Percentiles rank a stretch among this genome's conserved stretches.
phyloP scores from a whole-genome alignment of 495 filamentous ascomycete species.

The Aspergillus steynii region DNA sequence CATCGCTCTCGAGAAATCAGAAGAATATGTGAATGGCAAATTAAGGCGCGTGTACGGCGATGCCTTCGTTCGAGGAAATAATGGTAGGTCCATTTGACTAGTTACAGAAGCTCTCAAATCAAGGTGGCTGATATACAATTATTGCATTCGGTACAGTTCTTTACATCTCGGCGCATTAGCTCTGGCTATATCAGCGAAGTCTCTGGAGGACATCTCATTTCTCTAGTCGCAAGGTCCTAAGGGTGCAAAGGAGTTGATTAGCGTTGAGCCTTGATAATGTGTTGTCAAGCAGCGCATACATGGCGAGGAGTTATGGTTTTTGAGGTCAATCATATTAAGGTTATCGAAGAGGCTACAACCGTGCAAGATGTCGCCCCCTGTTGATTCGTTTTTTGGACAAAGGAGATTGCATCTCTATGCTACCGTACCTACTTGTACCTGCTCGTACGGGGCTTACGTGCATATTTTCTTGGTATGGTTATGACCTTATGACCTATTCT shows the following conservation, averaged over 20 bases:
- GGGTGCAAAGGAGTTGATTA: not conserved
- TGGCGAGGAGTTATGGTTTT: not conserved
- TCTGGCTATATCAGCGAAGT: too few species aligned
- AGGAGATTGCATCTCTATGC: too few species aligned
- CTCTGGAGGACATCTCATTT: not conserved
- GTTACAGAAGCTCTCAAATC: not conserved
- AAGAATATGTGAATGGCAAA: slow-evolving; percentile 84
- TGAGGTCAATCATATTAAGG: not conserved
- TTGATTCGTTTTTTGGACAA: not conserved
- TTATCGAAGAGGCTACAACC: not conserved
- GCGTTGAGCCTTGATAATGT: not conserved
- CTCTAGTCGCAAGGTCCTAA: not conserved
- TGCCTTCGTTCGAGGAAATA: slow-evolving; percentile 95
- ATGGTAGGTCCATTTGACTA: slow-evolving; percentile 58
- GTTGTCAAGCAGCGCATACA: not conserved
- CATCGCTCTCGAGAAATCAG: slow-evolving; percentile 91
- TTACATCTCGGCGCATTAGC: slow-evolving; percentile 43
- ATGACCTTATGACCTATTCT: too few species aligned
- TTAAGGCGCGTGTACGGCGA: slow-evolving; percentile 84
- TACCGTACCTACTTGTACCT: too few species aligned
- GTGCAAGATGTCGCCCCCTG: not conserved
- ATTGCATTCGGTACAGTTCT: slow-evolving; percentile 28
- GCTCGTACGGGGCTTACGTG: too few species aligned
- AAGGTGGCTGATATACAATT: not conserved
- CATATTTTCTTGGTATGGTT: too few species aligned